Evolutionary conservation across 805 yeast species (phyloP), one percentile per base, ranked within the genome.

Genomic region (Metschnikowia vanudenii): DNA sequence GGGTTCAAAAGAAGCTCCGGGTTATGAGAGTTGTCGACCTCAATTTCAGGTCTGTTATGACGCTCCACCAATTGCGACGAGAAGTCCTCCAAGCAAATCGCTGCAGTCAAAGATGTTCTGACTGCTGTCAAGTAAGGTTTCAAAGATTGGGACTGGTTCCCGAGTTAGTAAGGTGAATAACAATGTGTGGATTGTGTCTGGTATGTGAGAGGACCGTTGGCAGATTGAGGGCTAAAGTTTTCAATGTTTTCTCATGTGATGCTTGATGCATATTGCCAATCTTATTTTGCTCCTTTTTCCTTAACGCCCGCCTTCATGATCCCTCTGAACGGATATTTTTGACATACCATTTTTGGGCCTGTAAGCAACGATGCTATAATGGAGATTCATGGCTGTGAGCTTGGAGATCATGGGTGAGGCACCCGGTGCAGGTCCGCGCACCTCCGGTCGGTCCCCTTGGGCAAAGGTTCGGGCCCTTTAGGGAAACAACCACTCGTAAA

Each of bases 21-120:
- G 50, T 94, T 82, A 53, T 72, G 76, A 17, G 69, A 62, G 61
- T 87, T 85, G 51, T 80, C 79, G 16, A 87, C 91, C 67, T 94
- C 99, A 42, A 94, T 85, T 66, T 94, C 99, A 3, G 99, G 99
- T 55, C 92, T 80, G 71, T 92, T 94, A 75, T 94, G 99, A 68
- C 99, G 86, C 71, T 94, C 99, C 17, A 87, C 97, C 47, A 87
- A 78, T 68, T 92, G 97, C 8, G 98, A 94, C 28, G 97, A 85
- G 64, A 94, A 94, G 71, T 91, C 91, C 63, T 89, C 92, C 53
- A 94, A 75, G 59, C 96, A 88, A 35, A 94, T 75, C 6, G 98
- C 96, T 9, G 97, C 97, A 22, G 95, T 88, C 56, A 94, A 78
- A 24, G 98, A 89, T 46, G 85, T 80, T 66, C 98, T 85, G 32